Percentiles rank a stretch among this genome's conserved stretches.
Conservation (phyloP, 2,329 filamentous ascomycete species). For the Ceratocystis colombiana region DNA sequence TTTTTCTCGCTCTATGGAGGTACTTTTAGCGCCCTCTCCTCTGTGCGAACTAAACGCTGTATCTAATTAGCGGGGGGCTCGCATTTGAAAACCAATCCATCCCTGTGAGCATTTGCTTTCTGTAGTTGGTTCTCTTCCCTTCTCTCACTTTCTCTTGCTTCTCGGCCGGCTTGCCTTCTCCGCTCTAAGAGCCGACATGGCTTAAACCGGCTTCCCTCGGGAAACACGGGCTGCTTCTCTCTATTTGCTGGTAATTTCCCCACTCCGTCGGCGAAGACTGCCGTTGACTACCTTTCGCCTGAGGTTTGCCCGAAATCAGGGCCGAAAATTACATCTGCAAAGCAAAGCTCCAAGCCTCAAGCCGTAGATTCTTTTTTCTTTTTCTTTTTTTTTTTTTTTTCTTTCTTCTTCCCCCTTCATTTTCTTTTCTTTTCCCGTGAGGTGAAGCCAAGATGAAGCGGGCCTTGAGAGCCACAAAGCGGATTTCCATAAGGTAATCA, state of each 20-base stretch:
- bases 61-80: neutral
- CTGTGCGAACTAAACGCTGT: neutral
- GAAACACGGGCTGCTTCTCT: neutral
- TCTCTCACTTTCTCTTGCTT: neutral
- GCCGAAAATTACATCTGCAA: slow-evolving; percentile 1
- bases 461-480: slow-evolving; percentile 2
- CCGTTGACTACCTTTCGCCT: neutral
- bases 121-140: neutral
- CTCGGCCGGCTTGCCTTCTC: slow-evolving; percentile 6
- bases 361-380: neutral
- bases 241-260: neutral
- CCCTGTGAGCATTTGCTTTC: neutral
- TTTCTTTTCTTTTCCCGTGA: too few species aligned
- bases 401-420: neutral
- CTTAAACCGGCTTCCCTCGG: slow-evolving; percentile 15
- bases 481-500: slow-evolving; percentile 14
- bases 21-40: neutral
- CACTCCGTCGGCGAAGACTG: neutral
- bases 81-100: neutral
- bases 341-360: neutral
- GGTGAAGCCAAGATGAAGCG: slow-evolving; percentile 3
- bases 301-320: slow-evolving; percentile 9
- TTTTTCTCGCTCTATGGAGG: neutral
- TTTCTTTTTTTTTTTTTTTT: slow-evolving; percentile 1
- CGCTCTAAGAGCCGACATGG: neutral